phyloP scores from a whole-genome alignment of 129 eudicot species.

The Flaveria brownii region DNA sequence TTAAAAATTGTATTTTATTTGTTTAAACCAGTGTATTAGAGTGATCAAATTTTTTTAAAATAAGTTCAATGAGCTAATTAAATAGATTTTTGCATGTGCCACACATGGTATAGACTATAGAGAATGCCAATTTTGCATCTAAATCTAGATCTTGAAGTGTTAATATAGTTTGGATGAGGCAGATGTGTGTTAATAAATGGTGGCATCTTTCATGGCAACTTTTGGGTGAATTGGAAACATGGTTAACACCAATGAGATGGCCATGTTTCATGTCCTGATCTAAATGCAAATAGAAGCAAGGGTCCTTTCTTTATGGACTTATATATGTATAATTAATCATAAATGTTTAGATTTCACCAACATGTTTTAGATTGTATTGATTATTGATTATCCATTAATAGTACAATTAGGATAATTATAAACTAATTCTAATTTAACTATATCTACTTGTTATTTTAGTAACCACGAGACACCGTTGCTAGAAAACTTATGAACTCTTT shows the following conservation, averaged over 20 bases:
- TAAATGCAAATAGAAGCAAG: conserved; percentile 17
- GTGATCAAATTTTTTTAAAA: neutral
- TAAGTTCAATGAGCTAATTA: no score
- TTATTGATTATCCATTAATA: no score
- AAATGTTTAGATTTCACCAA: no score
- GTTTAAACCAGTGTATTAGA: neutral
- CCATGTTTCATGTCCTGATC: conserved; percentile 37
- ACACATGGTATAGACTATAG: conserved; percentile 26
- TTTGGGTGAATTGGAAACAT: conserved; percentile 24
- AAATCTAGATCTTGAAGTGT: conserved; percentile 36
- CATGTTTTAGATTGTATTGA: no score
- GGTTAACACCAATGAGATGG: conserved; percentile 34
- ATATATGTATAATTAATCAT: no score
- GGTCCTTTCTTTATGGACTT: neutral
- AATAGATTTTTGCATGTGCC: neutral
- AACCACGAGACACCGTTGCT: no score
- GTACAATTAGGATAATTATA: no score
- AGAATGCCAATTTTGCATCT: conserved; percentile 34
- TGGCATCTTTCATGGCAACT: conserved; percentile 34
- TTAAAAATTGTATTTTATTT: neutral
- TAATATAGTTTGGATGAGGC: conserved; percentile 16
- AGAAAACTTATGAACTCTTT: no score
- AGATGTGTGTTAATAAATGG: conserved; percentile 28
- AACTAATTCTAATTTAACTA: no score
- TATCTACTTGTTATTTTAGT: no score